Evolutionary conservation across 1,139 yeast species (phyloP).

Genomic region (Nakaseomyces nivariensis): DNA sequence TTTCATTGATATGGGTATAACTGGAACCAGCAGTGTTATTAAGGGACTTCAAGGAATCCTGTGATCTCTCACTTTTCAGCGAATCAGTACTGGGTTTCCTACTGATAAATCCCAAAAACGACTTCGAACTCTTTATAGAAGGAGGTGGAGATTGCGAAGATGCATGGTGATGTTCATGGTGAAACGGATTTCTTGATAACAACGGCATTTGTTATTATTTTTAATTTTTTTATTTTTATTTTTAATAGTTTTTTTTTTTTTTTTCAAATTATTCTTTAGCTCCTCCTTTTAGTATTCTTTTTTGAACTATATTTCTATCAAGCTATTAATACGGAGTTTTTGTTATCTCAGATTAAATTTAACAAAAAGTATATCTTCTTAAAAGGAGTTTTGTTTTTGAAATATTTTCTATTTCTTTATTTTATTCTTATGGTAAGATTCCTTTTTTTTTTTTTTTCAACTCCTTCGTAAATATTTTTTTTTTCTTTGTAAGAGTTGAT

Average conservation of each 20-base stretch:
- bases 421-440: not conserved
- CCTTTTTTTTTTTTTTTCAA: not conserved
- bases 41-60: constrained; percentile 13
- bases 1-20: constrained; percentile 5
- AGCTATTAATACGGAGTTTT: not conserved
- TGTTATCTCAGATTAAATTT: not conserved
- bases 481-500: not conserved
- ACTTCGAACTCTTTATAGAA: constrained; percentile 17
- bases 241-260: not conserved
- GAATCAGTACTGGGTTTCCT: constrained; percentile 24
- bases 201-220: constrained; percentile 13
- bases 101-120: constrained; percentile 22
- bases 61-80: constrained; percentile 21
- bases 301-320: not conserved
- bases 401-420: no score
- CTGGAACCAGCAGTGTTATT: not conserved
- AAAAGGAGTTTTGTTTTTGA: no score
- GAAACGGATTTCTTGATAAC: constrained; percentile 22
- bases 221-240: not conserved
- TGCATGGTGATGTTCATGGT: constrained; percentile 6
- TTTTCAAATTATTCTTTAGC: not conserved
- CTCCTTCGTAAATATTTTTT: not conserved
- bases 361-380: no score
- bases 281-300: not conserved
- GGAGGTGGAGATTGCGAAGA: constrained; percentile 7